A percentile compares a stretch with the other conserved stretches of the same genome.
Evolutionary conservation across 176 grass and related monocot species (phyloP).

Genomic region (Echinochloa phyllopogon): DNA sequence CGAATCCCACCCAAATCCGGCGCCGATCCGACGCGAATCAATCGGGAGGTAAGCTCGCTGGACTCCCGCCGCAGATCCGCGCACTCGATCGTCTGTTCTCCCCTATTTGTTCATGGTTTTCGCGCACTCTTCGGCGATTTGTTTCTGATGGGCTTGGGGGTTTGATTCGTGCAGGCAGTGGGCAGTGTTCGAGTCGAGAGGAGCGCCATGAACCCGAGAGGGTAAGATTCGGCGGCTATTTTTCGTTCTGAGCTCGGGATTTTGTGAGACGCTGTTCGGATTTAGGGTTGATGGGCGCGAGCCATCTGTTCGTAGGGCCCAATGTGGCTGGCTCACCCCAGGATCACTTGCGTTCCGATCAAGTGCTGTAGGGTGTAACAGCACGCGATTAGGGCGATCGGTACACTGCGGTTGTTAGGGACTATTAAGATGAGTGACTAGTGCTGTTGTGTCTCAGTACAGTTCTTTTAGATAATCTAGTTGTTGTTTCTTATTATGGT

Average conservation of each 20-base stretch:
- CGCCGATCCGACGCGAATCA: conserved; percentile 17
- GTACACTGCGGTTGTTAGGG: neutral
- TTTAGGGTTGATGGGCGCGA: conserved; percentile 31
- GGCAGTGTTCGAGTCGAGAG: neutral
- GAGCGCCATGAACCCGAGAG: conserved; percentile 65
- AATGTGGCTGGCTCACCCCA: neutral
- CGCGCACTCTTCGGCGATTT: neutral
- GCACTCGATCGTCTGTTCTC: neutral
- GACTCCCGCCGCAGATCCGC: neutral
- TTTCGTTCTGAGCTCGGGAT: neutral
- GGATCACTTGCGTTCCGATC: neutral
- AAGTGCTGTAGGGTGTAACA: neutral
- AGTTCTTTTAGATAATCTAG: neutral
- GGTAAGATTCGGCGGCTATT: conserved; percentile 40
- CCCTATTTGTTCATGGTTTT: neutral
- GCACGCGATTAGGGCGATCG: neutral
- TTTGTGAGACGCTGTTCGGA: neutral
- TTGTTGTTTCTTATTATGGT: neutral
- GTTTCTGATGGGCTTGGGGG: conserved; percentile 28
- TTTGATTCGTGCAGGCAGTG: conserved; percentile 37
- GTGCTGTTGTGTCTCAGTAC: neutral
- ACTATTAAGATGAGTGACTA: neutral
- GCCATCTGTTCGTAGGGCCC: neutral
- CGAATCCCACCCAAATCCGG: conserved; percentile 35
- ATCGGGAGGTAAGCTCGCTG: conserved; percentile 22